Evolutionary conservation across 306 rosid species (phyloP).

Genomic region (Malus fusca): DNA sequence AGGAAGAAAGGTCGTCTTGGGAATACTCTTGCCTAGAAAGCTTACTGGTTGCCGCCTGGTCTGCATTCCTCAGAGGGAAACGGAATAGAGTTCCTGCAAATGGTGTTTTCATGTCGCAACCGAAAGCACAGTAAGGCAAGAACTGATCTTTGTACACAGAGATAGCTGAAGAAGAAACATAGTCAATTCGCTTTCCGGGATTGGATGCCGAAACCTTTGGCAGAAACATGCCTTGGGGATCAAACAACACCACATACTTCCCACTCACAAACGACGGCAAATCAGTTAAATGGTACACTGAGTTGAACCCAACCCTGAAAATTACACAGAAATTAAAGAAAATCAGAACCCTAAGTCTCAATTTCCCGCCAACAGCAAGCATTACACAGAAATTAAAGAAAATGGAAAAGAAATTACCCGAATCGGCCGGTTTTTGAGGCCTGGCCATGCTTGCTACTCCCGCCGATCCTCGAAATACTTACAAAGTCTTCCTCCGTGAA

Average conservation of each 20-base stretch:
- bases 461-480: constrained; percentile 91
- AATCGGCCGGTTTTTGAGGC: constrained; percentile 92
- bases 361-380: not conserved
- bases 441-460: constrained; percentile 77
- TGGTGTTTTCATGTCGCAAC: constrained; percentile 77
- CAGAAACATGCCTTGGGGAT: constrained; percentile 90
- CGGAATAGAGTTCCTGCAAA: constrained; percentile 87
- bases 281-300: constrained; percentile 95
- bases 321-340: constrained; percentile 10
- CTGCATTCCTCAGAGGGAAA: constrained; percentile 78
- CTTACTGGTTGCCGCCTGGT: constrained; percentile 72
- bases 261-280: constrained; percentile 98
- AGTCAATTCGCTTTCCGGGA: constrained; percentile 96
- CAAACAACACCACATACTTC: constrained; percentile 78
- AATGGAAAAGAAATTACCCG: constrained; percentile 40
- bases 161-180: constrained; percentile 63
- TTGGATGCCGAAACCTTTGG: constrained; percentile 82
- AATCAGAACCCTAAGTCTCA: not conserved
- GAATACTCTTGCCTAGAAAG: constrained; percentile 84
- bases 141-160: constrained; percentile 74
- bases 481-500: constrained; percentile 86
- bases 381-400: not conserved
- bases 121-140: constrained; percentile 83
- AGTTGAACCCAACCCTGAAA: constrained; percentile 91
- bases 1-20: constrained; percentile 73